Percentiles rank a stretch among this genome's conserved stretches.
Evolutionary conservation across 805 yeast genomes (phyloP).

Genomic region (Yarrowia deformans): DNA sequence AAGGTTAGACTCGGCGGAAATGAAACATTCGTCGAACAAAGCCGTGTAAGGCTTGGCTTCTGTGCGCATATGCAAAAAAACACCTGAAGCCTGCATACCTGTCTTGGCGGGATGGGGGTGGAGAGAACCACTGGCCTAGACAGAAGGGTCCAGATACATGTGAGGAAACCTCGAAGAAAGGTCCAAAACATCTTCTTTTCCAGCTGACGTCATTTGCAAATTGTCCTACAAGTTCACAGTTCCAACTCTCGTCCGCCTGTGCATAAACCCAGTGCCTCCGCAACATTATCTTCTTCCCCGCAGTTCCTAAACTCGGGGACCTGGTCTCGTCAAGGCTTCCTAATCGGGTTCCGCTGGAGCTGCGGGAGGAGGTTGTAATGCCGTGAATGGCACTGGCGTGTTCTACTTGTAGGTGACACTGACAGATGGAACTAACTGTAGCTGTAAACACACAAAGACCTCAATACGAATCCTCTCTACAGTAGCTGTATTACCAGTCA

Average conservation of each 20-base stretch:
- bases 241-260: neutral
- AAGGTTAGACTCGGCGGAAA: neutral
- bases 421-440: too few species aligned
- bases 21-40: slow-evolving; percentile 26
- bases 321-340: neutral
- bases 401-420: too few species aligned
- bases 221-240: too few species aligned
- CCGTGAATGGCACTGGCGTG: too few species aligned
- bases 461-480: too few species aligned
- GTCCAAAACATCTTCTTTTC: too few species aligned
- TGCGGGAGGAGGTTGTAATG: too few species aligned
- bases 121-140: neutral
- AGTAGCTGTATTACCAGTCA: neutral
- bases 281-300: neutral
- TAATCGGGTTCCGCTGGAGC: neutral
- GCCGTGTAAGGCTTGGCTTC: slow-evolving; percentile 37
- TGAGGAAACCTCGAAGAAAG: too few species aligned
- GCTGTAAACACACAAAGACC: too few species aligned
- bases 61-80: slow-evolving; percentile 15
- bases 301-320: neutral
- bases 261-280: neutral
- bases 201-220: too few species aligned
- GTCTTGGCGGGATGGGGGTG: neutral
- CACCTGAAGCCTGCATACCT: neutral
- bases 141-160: too few species aligned